Conservation (phyloP, 2,329 filamentous ascomycete genomes). For the Remersonia thermophila region DNA sequence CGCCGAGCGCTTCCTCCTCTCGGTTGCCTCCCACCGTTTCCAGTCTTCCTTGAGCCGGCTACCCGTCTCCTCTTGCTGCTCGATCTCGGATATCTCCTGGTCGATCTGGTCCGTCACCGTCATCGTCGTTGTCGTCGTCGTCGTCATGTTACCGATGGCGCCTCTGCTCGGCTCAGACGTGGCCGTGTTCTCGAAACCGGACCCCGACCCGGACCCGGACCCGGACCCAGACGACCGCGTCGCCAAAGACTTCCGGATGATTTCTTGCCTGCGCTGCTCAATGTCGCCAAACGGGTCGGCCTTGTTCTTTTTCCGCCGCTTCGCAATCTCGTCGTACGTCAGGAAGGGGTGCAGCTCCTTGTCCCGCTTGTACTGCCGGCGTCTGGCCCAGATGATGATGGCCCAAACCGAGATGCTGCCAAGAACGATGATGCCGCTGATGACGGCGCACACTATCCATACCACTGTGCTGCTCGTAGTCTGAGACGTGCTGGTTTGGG, state of each 20-base stretch:
- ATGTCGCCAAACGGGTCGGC: conserved; percentile 20
- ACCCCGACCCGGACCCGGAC: not conserved
- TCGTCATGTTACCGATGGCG: conserved; percentile 7
- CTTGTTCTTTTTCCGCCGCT: conserved; percentile 19
- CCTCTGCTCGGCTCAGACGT: too few species aligned
- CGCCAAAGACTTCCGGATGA: conserved; percentile 33
- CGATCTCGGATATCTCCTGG: conserved; percentile 8
- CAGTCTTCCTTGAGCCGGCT: conserved; percentile 22
- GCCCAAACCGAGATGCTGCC: conserved; percentile 14
- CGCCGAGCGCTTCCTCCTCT: conserved; percentile 15
- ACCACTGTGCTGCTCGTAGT: conserved; percentile 3
- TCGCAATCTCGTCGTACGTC: conserved; percentile 9
- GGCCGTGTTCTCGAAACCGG: too few species aligned
- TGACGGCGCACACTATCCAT: conserved; percentile 20
- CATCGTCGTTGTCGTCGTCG: conserved; percentile 11
- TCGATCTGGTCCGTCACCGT: conserved; percentile 5
- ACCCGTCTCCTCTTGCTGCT: conserved; percentile 13
- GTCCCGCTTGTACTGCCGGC: conserved; percentile 17
- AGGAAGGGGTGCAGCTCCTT: conserved; percentile 18
- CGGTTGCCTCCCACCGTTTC: conserved; percentile 27
- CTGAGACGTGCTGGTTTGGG: not conserved
- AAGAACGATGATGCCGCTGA: conserved; percentile 18
- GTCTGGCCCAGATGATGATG: conserved; percentile 14
- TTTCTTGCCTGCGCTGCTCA: conserved; percentile 27
- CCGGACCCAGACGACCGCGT: conserved; percentile 17